Conservation (phyloP, 352 stramenopile genomes). For the Phytopythium sindhum region DNA sequence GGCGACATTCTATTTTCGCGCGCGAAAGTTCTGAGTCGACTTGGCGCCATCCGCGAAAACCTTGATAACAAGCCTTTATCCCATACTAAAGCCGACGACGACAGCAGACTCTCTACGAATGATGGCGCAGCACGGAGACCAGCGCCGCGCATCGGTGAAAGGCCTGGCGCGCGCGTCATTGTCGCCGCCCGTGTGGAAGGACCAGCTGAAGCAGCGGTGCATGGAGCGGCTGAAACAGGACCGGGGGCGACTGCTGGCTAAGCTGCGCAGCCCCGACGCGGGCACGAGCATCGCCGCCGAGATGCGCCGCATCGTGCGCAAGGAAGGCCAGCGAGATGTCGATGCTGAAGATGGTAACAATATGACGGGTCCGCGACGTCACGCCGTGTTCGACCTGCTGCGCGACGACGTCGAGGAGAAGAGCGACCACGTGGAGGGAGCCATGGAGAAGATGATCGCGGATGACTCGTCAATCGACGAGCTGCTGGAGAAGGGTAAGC, state of each 20-base stretch:
- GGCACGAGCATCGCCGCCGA: conserved; percentile 48
- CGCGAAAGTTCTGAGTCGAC: background rate
- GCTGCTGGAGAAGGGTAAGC: conserved; percentile 45
- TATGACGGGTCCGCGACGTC: conserved; percentile 4
- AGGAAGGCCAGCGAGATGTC: conserved; percentile 24
- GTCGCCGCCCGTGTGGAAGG: conserved; percentile 71
- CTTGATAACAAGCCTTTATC: too few species aligned
- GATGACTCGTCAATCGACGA: conserved; percentile 55
- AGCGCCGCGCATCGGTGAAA: conserved; percentile 17
- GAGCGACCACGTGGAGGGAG: background rate
- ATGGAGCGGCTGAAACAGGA: conserved; percentile 65
- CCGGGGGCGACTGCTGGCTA: conserved; percentile 53
- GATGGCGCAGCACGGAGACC: background rate
- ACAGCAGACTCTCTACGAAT: background rate
- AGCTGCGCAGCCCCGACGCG: conserved; percentile 53
- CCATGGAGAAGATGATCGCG: background rate
- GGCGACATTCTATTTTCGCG: background rate
- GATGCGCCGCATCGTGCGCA: conserved; percentile 56
- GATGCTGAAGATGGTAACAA: background rate
- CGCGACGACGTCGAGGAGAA: conserved; percentile 6
- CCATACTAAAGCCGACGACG: background rate
- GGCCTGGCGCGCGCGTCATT: conserved; percentile 36
- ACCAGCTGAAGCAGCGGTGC: conserved; percentile 70
- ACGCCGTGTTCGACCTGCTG: conserved; percentile 37
- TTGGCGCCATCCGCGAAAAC: background rate